phyloP scores from a whole-genome alignment of 2,329 filamentous ascomycete species.

The Arthrinium phaeospermum region DNA sequence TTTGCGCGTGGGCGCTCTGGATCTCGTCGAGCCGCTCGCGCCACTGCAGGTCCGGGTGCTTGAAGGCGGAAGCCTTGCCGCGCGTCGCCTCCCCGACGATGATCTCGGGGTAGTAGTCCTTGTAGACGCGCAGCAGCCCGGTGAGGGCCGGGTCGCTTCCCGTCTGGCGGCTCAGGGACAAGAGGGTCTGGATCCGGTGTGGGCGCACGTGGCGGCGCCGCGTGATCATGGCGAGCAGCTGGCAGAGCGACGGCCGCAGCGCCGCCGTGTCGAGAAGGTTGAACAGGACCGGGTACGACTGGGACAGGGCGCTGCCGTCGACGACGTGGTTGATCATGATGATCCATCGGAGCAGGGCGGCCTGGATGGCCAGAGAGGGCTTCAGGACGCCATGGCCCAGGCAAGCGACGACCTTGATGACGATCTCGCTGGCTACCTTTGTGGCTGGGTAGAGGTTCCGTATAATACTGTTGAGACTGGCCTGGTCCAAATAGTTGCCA shows the following conservation, averaged over 20 bases:
- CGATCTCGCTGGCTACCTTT: slow-evolving; percentile 62
- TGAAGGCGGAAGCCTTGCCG: slow-evolving; percentile 67
- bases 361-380: slow-evolving; percentile 73
- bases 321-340: slow-evolving; percentile 76
- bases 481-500: slow-evolving; percentile 76
- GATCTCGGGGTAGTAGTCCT: slow-evolving; percentile 90
- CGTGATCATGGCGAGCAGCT: slow-evolving; percentile 80
- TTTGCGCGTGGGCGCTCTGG: slow-evolving; percentile 61
- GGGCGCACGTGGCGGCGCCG: slow-evolving; percentile 82
- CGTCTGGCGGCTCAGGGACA: slow-evolving; percentile 62
- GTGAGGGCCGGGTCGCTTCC: slow-evolving; percentile 77
- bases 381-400: slow-evolving; percentile 82
- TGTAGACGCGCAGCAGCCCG: slow-evolving; percentile 80
- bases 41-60: slow-evolving; percentile 81
- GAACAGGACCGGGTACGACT: slow-evolving; percentile 78
- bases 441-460: slow-evolving; percentile 78
- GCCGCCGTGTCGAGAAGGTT: slow-evolving; percentile 82
- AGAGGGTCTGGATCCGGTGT: slow-evolving; percentile 79
- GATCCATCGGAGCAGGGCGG: slow-evolving; percentile 77
- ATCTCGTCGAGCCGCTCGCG: slow-evolving; percentile 69
- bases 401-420: slow-evolving; percentile 71
- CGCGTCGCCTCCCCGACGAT: slow-evolving; percentile 73
- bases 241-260: slow-evolving; percentile 71
- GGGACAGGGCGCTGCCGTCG: slow-evolving; percentile 67
- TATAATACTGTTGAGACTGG: slow-evolving; percentile 70